Percentiles rank a stretch among this genome's conserved stretches.
These are phyloP conservation scores for Megacollybia platyphylla DNA, from an alignment of 1,284 basidiomycete genomes.

Conservation along the genomic window DNA sequence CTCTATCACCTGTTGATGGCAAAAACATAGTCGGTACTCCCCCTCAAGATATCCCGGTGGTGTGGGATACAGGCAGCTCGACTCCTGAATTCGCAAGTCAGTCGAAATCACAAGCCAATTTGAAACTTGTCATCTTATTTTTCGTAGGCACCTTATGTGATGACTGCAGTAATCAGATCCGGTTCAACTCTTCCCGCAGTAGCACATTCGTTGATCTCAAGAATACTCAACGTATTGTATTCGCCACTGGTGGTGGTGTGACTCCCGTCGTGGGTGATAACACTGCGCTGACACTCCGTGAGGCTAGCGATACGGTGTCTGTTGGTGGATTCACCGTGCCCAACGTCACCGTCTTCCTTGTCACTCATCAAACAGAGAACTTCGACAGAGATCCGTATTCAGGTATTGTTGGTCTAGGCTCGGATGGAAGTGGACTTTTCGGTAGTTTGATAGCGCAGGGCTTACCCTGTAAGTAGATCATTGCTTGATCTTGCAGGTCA, in stretches of 20 bases:
- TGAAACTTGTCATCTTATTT: too few species aligned
- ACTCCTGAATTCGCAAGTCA: constrained; percentile 31
- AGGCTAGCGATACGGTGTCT: constrained; percentile 7
- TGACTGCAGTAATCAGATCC: constrained; percentile 27
- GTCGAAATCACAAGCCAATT: too few species aligned
- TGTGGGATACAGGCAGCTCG: constrained; percentile 41
- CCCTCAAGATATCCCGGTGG: constrained; percentile 31
- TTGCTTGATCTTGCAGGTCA: background rate
- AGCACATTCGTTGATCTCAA: constrained; percentile 35
- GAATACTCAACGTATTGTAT: constrained; percentile 25
- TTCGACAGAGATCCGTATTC: constrained; percentile 31
- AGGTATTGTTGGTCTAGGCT: constrained; percentile 33
- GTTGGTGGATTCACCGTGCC: constrained; percentile 8
- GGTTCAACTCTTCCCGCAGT: constrained; percentile 34
- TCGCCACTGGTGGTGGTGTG: constrained; percentile 42
- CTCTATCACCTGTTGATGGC: background rate
- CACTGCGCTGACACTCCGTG: constrained; percentile 4
- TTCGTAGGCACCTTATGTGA: constrained; percentile 25
- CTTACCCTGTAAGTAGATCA: constrained; percentile 25
- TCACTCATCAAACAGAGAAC: constrained; percentile 9
- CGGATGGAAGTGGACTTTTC: constrained; percentile 35
- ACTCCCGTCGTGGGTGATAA: constrained; percentile 29
- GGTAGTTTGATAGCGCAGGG: constrained; percentile 30
- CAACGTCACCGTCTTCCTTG: constrained; percentile 8
- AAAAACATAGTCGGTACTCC: constrained; percentile 30